Conservation (phyloP, 371 early-diverging fungal genomes). For the Encephalitozoon intestinalis region DNA sequence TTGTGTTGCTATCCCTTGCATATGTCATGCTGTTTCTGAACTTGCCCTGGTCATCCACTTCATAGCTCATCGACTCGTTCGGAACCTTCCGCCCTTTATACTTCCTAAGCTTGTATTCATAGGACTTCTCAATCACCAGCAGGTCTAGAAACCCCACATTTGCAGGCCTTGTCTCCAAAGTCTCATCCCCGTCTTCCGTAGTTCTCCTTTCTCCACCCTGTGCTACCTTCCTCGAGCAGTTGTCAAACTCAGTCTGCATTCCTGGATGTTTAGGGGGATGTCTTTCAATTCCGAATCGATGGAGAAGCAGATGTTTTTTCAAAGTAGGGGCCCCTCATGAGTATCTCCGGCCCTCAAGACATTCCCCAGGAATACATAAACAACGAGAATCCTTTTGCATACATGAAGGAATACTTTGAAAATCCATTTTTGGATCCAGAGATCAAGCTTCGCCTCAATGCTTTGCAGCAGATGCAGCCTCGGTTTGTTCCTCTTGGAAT, state of each 20-base stretch:
- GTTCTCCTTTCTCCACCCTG: background rate
- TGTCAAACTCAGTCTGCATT: background rate
- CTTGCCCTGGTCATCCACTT: constrained; percentile 56
- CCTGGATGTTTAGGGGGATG: background rate
- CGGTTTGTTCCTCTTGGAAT: constrained; percentile 26
- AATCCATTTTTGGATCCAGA: constrained; percentile 6
- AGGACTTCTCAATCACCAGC: constrained; percentile 42
- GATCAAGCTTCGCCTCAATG: constrained; percentile 27
- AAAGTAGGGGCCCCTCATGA: background rate
- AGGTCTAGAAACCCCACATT: constrained; percentile 38
- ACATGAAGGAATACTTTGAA: constrained; percentile 24
- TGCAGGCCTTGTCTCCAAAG: background rate
- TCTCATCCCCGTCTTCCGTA: background rate
- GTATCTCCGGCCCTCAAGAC: background rate
- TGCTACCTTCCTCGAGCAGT: background rate
- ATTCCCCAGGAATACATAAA: constrained; percentile 43
- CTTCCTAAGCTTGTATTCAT: constrained; percentile 58
- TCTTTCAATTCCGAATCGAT: background rate
- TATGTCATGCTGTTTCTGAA: constrained; percentile 47
- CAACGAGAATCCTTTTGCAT: constrained; percentile 54
- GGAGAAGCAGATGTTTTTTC: background rate
- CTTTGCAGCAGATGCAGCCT: constrained; percentile 48
- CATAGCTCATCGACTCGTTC: constrained; percentile 49
- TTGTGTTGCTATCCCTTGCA: constrained; percentile 31
- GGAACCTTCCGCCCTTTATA: constrained; percentile 43